These are phyloP conservation scores for Zymoseptoria tritici DNA, from an alignment of 2,329 filamentous ascomycete genomes.

Conservation along the genomic window DNA sequence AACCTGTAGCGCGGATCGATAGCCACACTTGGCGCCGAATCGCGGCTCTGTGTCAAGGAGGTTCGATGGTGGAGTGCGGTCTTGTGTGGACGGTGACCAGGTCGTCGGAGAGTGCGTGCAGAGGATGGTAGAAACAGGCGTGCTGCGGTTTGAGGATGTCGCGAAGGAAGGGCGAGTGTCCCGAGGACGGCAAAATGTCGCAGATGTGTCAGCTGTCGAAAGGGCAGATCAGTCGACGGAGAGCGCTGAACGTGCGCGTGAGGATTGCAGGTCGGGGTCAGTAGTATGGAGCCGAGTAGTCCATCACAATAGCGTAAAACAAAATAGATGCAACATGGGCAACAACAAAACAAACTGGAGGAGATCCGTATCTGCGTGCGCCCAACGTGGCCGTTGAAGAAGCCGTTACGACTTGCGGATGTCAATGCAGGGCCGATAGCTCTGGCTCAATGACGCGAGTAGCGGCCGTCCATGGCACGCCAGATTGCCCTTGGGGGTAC, in stretches of 20 bases:
- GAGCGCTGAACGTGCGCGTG: slow-evolving; percentile 5
- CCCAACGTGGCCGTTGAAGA: slow-evolving; percentile 12
- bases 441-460: slow-evolving; percentile 27
- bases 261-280: slow-evolving; percentile 7
- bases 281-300: background rate
- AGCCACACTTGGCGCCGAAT: slow-evolving; percentile 13
- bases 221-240: slow-evolving; percentile 10
- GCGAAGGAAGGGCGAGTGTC: background rate
- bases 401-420: slow-evolving; percentile 11
- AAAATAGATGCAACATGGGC: background rate
- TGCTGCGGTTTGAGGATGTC: background rate
- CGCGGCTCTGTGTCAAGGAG: slow-evolving; percentile 18
- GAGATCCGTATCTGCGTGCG: slow-evolving; percentile 17
- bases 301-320: background rate
- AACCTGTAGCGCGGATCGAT: slow-evolving; percentile 19
- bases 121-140: background rate
- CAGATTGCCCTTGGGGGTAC: slow-evolving; percentile 23
- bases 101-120: slow-evolving; percentile 19
- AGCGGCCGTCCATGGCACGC: slow-evolving; percentile 24
- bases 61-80: slow-evolving; percentile 12
- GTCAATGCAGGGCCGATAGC: slow-evolving; percentile 1
- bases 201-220: slow-evolving; percentile 9
- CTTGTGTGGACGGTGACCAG: slow-evolving; percentile 23
- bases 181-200: background rate
- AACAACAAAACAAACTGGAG: background rate